Percentiles rank a stretch among this genome's conserved stretches.
phyloP scores from a whole-genome alignment of 805 yeast genomes.

The Hanseniaspora lachancei region DNA sequence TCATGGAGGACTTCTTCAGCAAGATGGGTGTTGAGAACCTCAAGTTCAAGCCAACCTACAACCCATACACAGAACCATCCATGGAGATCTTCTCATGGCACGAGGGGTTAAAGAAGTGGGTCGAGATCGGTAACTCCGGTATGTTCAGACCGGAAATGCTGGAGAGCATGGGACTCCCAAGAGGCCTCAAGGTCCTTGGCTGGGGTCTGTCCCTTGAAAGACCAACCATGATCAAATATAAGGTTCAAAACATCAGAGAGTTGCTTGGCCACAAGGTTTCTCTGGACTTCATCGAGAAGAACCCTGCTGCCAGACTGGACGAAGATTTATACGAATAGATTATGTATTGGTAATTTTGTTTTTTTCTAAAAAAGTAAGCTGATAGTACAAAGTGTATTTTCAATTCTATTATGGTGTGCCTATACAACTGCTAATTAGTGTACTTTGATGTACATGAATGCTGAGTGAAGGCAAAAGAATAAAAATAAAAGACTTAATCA shows the following conservation, averaged over 20 bases:
- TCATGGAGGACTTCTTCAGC: constrained; percentile 92
- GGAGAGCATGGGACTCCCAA: constrained; percentile 95
- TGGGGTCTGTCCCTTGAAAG: constrained; percentile 96
- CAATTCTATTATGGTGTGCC: no score
- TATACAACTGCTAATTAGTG: neutral
- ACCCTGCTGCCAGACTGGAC: constrained; percentile 96
- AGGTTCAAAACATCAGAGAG: constrained; percentile 90
- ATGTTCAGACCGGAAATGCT: constrained; percentile 99
- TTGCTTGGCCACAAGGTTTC: constrained; percentile 93
- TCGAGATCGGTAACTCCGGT: constrained; percentile 98
- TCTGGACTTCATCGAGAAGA: constrained; percentile 83
- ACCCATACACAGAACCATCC: constrained; percentile 98
- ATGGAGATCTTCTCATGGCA: constrained; percentile 97
- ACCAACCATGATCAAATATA: constrained; percentile 98
- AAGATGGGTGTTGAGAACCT: constrained; percentile 94
- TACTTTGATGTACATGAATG: no score
- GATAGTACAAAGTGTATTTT: no score
- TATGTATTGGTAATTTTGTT: neutral
- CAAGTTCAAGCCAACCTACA: constrained; percentile 96
- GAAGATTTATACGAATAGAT: constrained; percentile 41
- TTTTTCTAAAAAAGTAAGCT: no score
- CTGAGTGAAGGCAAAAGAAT: no score
- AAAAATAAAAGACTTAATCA: neutral
- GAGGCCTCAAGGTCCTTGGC: constrained; percentile 84
- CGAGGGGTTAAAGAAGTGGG: constrained; percentile 90